These are phyloP conservation scores for Leishmania mexicana DNA, from an alignment of 208 protist genomes.

Conservation along the genomic window DNA sequence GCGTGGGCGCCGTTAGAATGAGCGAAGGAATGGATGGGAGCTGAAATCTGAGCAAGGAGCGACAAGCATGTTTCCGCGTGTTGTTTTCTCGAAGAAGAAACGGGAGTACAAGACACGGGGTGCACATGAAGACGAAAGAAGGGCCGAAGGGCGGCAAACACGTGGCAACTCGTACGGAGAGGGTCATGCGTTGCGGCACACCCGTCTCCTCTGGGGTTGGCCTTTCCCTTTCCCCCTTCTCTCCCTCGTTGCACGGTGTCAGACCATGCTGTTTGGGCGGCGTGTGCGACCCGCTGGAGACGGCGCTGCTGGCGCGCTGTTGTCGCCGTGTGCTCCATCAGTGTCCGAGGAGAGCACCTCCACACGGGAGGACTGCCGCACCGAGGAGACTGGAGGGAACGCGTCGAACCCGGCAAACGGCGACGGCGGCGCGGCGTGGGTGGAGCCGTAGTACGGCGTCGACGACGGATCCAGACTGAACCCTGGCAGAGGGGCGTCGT, in stretches of 20 bases:
- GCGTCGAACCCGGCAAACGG: slow-evolving; percentile 4
- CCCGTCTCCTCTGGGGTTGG: neutral
- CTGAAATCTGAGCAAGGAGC: neutral
- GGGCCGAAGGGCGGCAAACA: neutral
- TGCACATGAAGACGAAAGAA: neutral
- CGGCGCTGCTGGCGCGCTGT: neutral
- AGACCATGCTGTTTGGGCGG: slow-evolving; percentile 20
- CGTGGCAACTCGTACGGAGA: neutral
- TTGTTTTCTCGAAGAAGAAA: neutral
- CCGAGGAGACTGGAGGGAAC: slow-evolving; percentile 3
- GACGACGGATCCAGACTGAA: neutral
- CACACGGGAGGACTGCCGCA: slow-evolving; percentile 33
- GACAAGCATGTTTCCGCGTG: neutral
- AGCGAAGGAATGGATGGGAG: neutral
- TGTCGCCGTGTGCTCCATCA: neutral
- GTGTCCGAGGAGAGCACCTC: slow-evolving; percentile 29
- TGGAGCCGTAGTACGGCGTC: neutral
- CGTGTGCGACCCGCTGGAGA: neutral
- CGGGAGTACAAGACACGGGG: neutral
- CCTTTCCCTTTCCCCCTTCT: neutral
- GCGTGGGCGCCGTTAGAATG: neutral
- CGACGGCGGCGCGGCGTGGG: neutral
- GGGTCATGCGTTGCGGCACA: neutral
- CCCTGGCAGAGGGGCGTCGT: slow-evolving; percentile 1
- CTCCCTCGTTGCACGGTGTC: neutral